Evolutionary conservation across 2,329 filamentous ascomycete genomes (phyloP), one percentile per base, ranked within the genome.

Genomic region (Ophiobolus disseminans): DNA sequence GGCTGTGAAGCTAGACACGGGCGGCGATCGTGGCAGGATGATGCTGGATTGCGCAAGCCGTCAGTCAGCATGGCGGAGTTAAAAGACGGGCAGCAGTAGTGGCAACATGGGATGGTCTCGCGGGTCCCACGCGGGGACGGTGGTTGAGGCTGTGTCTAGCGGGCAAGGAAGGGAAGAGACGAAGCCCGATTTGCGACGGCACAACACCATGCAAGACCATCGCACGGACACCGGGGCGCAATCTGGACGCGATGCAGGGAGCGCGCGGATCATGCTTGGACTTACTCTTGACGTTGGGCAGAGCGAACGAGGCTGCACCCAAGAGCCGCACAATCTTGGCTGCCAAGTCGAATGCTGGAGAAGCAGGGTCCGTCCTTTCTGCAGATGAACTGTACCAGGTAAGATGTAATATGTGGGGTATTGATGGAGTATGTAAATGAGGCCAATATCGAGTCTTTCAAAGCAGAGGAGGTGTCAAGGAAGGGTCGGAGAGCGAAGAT

Each of bases 31-130:
- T 38, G 43, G 41, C 42, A 46, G 20, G 28, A 52, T 46, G 40
- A 45, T 40, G 58, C 62, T 62, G 50, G 49, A 61, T 38, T 53
- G 48, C 50, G 62, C 55, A 55, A 53, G 45, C 49, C 57, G 23
- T 50, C 55, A 57, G 63, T 71, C 57, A 71, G 68, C 66, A 71
- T 69, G 55, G 60, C 60, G 66, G 57, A 60, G 34, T 41, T 50
- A 49, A 47, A 46, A 23, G 34, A 58, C 40, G 30, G 42, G 55
- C 48, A 28, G 51, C 47, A 47, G 50, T 45, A 58, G 63, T 56
- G 60, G 58, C 58, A 53, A 53, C 50, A 38, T 42, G 44, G 47
- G 50, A 43, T 45, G 41, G 42, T 47, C 45, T 26, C 40, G 49
- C 57, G 56, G 60, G 53, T 46, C 41, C 48, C 51, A 53, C 53